Base-by-base conservation (phyloP, 345 rosid species). In the Eucalyptus pauciflora region DNA sequence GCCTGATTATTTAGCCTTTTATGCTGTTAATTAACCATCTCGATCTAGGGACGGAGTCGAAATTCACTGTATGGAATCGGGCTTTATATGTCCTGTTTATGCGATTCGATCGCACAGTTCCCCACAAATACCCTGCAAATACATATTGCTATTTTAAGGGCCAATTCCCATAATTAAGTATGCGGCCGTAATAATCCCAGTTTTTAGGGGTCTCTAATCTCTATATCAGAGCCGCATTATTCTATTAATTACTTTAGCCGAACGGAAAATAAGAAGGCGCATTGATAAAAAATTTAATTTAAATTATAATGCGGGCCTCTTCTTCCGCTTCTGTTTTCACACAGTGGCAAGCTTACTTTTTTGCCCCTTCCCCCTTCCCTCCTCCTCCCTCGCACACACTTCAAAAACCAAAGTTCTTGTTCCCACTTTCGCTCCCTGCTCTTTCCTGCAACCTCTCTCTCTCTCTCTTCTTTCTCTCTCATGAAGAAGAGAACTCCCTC, bases 1-100 rank as follows among this genome's bases (percentile, higher is more conserved):
- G 76, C 76, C 17, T 2, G 41, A 64, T 64, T 2, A 8, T 15
- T 33, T 64, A 10, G 3, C 43, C 8, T 9, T 67, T 8, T 31
- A 15, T n/a, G 4, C 4, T 9, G 11, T 69, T 18, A 33, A 17
- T 69, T 69, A 69, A 69, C 1, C 0, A 16, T 18, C 37, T 67
- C 1, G 22, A 17, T 16, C 1, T 15, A 0, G 4, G 4, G 8
- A 31, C 13, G 4, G 1, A 8, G 20, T 8, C 24, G 22, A 69
- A 17, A 24, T 16, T n/a, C 41, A 14, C 17, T 5, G 37, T 64
- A n/a, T 16, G 0, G 31, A 33, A 16, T 69, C 24, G 4, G 31
- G 45, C 13, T 69, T 71, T 71, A 29, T 13, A 16, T 5, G 13
- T 71, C 13, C 7, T 1, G 13, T 71, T 17, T 71, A 17, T 18